phyloP scores from a whole-genome alignment of 2,329 filamentous ascomycete species.

The Calonectria pseudoreteaudii region DNA sequence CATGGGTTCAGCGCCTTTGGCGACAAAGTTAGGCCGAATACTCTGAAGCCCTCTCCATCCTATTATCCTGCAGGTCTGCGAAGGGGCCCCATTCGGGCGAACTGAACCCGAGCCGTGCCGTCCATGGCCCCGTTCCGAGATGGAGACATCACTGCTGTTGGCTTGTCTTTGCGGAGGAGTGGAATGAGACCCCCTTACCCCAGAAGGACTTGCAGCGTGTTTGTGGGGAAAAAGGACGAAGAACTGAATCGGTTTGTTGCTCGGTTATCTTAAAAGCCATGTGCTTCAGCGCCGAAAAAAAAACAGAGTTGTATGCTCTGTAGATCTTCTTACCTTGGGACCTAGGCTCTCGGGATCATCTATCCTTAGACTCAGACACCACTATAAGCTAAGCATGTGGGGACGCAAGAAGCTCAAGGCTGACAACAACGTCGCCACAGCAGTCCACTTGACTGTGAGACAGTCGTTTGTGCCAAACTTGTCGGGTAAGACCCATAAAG shows the following conservation, averaged over 20 bases:
- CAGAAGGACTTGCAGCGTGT: not conserved
- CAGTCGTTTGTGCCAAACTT: constrained; percentile 17
- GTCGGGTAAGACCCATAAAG: not conserved
- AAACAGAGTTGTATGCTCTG: not conserved
- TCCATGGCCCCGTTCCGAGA: not conserved
- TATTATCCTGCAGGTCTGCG: not conserved
- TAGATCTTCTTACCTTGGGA: not conserved
- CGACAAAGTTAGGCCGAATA: constrained; percentile 4
- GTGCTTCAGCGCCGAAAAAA: not conserved
- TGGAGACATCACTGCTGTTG: not conserved
- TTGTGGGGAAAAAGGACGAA: not conserved
- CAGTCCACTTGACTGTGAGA: constrained; percentile 12
- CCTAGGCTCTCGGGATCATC: not conserved
- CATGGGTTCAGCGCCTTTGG: not conserved
- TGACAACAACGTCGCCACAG: constrained; percentile 13
- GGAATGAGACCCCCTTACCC: not conserved
- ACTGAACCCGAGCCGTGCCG: not conserved
- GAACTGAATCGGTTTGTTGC: not conserved
- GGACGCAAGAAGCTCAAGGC: constrained; percentile 4
- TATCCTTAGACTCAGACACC: not conserved
- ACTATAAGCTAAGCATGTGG: not conserved
- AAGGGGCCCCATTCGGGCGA: not conserved
- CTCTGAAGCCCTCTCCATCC: not conserved
- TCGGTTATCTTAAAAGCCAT: not conserved
- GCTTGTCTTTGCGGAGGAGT: not conserved